Evolutionary conservation across 352 stramenopile species (phyloP).

Genomic region (Globisporangium spinosum): DNA sequence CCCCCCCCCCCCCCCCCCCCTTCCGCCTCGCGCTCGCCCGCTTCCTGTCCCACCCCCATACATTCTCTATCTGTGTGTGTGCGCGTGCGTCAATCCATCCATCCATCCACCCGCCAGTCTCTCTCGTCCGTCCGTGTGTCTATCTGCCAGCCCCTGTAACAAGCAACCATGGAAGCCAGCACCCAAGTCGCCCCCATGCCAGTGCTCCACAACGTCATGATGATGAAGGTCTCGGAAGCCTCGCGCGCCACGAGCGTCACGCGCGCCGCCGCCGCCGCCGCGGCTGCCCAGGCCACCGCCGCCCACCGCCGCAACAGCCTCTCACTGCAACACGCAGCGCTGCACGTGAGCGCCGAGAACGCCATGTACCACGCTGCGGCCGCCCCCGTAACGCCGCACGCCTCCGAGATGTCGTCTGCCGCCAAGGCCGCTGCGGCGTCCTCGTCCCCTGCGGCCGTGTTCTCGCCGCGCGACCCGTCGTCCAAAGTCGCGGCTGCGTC

Average conservation of each 20-base stretch:
- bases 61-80: slow-evolving; percentile 13
- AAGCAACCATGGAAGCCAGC: slow-evolving; percentile 29
- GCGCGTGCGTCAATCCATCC: slow-evolving; percentile 12
- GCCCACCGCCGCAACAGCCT: slow-evolving; percentile 35
- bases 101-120: slow-evolving; percentile 4
- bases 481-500: slow-evolving; percentile 33
- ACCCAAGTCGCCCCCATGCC: slow-evolving; percentile 24
- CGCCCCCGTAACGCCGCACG: slow-evolving; percentile 43
- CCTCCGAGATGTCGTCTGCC: slow-evolving; percentile 18
- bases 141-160: not conserved
- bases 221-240: slow-evolving; percentile 20
- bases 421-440: not conserved
- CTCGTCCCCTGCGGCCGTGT: slow-evolving; percentile 22
- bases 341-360: slow-evolving; percentile 20
- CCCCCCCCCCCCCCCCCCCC: not conserved
- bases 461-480: slow-evolving; percentile 51
- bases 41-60: slow-evolving; percentile 6
- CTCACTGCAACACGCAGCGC: slow-evolving; percentile 38
- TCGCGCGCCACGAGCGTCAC: slow-evolving; percentile 21
- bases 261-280: slow-evolving; percentile 12
- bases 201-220: slow-evolving; percentile 22
- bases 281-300: slow-evolving; percentile 22
- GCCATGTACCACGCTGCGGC: slow-evolving; percentile 13
- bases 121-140: slow-evolving; percentile 9
- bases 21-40: not conserved